Base-by-base conservation (phyloP, 441 rosid species). In the Isatis lusitanica region DNA sequence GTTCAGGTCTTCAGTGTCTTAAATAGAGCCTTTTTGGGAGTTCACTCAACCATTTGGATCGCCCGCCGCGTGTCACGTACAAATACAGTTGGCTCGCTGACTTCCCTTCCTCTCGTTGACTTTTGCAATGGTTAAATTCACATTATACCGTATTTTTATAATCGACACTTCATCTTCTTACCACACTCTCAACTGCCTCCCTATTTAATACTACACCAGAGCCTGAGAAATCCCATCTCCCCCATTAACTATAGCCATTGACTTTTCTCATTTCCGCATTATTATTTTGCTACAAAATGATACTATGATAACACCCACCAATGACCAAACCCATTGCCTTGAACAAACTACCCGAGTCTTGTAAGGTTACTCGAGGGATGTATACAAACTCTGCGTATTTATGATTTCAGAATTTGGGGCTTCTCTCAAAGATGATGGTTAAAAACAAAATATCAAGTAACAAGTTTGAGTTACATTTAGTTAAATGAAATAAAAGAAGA, bases 41-140 rank as follows among this genome's bases (percentile, higher is more conserved):
- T 51, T 70, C 36, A 4, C 28, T 18, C 31, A 40, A 16, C 53
- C 69, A 24, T 61, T 9, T 43, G 44, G 58, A 10, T 57, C 36
- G 44, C 12, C 8, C 8, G 80, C 70, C 83, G 76, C 82, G 83
- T 78, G 78, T 65, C 33, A 43, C 66, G 8, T 43, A 55, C 48
- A 55, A 52, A 77, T 42, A 55, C 77, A 55, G 65, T 56, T 70
- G 74, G 21, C 46, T 55, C 46, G 58, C 58, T 62, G 70, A 75
- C 61, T 9, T 60, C 26, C 26, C 39, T 35, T 44, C 7, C 50
- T 42, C 18, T 1, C 64, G 30, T 76, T 70, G 67, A 57, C 67
- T 47, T 48, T 56, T 50, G 24, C 5, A 33, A 17, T 61, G 13
- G 3, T n/a, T 1, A 62, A 40, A 56, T 69, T 9, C 28, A 56